Conservation (phyloP, 2,329 filamentous ascomycete species). For the Colletotrichum melonis region DNA sequence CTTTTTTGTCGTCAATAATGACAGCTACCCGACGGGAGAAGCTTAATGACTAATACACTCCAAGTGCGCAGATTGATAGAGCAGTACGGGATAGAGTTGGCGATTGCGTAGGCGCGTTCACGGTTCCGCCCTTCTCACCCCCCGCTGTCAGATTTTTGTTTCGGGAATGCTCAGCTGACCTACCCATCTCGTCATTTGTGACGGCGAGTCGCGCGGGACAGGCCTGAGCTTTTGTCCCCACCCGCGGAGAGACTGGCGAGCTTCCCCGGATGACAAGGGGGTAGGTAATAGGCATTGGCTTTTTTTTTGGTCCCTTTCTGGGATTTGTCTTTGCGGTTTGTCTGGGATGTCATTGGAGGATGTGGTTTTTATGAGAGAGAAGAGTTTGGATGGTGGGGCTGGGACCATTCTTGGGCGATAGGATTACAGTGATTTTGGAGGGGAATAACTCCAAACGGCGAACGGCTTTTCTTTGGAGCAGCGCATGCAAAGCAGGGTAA, state of each 20-base stretch:
- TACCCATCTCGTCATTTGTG: not conserved
- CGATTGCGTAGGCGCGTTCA: not conserved
- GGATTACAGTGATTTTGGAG: too few species aligned
- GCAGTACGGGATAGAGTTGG: not conserved
- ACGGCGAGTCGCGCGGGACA: not conserved
- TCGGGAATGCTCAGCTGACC: conserved; percentile 27
- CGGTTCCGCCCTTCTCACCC: too few species aligned
- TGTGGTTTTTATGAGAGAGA: not conserved
- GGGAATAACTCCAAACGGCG: too few species aligned
- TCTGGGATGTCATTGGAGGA: not conserved
- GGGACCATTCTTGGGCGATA: too few species aligned
- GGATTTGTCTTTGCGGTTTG: not conserved
- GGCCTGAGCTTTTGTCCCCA: not conserved
- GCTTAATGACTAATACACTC: not conserved
- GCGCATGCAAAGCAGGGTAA: too few species aligned
- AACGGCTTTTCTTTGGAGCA: not conserved
- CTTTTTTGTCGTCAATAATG: not conserved
- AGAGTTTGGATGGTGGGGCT: not conserved
- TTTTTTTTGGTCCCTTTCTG: not conserved
- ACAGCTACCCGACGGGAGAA: not conserved
- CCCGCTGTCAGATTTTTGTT: conserved; percentile 1
- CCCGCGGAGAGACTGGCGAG: not conserved
- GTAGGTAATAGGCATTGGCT: not conserved
- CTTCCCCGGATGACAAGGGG: not conserved
- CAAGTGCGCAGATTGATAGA: too few species aligned